Base-by-base conservation (phyloP, 1,284 basidiomycete species). In the Agaricales sp. region DNA sequence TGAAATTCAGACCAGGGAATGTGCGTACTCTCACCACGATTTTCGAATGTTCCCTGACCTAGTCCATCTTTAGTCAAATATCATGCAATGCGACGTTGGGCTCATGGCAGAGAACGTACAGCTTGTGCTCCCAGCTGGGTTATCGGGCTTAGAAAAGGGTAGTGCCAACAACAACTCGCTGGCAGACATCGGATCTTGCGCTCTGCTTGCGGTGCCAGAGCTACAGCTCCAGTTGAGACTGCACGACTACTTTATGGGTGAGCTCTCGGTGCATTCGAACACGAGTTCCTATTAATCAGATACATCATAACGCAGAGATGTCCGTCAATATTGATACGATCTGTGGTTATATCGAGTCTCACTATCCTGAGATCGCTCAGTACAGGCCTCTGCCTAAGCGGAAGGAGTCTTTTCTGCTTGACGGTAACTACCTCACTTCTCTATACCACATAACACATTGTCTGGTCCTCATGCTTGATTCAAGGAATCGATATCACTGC, bases 191-290 rank as follows among this genome's bases (percentile, higher is more conserved):
- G 80, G 82, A 4, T 63, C 75, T 1, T 79, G 74, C 51, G 57
- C 89, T 19, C 62, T 78, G 3, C 59, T 91, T 24, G 65, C 67
- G 0, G 61, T 86, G 2, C 83, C 89, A 0, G 74, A 83, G 52
- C 58, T 93, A 14, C 84, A 91, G 55, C 61, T 93, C 21, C 76
- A 84, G 49, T 70, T 96, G 19, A 75, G 89, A 47, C 70, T 85
- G 47, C 85, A 92, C 56, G 90, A 93, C 57, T 83, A 80, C 61
- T 88, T 79, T 57, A 92, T 95, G 89, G 91, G 90, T 90, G 62
- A 51, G 74, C 60, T 22, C n/a, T n/a, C n/a, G n/a, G n/a, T n/a
- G 23, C 47, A 19, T 48, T 39, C 18, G 16, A 8, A 30, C 41
- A 16, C 2, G 21, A 43, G 16, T 35, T n/a, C n/a, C n/a, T n/a